phyloP scores from a whole-genome alignment of 495 filamentous ascomycete species.

The Trichoderma orchidacearum region DNA sequence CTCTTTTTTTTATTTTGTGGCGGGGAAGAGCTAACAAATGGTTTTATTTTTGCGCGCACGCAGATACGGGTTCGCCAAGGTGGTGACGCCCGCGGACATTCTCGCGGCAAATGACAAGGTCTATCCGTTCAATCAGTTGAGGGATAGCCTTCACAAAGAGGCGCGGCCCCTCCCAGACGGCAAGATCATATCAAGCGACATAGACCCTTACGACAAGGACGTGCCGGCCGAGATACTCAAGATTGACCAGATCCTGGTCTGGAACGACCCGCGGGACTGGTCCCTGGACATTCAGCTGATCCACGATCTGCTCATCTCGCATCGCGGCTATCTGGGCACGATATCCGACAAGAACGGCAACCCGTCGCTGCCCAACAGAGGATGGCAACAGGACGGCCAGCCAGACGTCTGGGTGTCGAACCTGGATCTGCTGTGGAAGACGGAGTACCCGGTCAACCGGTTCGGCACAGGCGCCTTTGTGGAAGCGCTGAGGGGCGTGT shows the following conservation, averaged over 20 bases:
- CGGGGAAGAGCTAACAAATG: background rate
- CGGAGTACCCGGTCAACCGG: constrained; percentile 68
- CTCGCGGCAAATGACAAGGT: constrained; percentile 55
- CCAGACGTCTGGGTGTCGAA: constrained; percentile 74
- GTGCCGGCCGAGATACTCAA: constrained; percentile 39
- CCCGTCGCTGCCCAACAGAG: constrained; percentile 48
- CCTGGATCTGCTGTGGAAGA: constrained; percentile 80
- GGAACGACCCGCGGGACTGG: constrained; percentile 90
- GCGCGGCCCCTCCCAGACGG: constrained; percentile 44
- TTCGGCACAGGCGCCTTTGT: constrained; percentile 90
- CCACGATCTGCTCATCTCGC: constrained; percentile 65
- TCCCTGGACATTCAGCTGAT: constrained; percentile 75
- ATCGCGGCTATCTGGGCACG: constrained; percentile 62
- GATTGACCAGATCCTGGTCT: constrained; percentile 78
- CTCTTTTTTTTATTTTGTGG: too few species aligned
- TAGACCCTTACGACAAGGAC: constrained; percentile 10
- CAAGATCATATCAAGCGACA: background rate
- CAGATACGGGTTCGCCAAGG: constrained; percentile 69
- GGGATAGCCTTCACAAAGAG: constrained; percentile 46
- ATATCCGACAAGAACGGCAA: constrained; percentile 51
- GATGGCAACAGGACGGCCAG: constrained; percentile 67
- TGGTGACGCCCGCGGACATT: constrained; percentile 78
- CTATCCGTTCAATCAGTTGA: constrained; percentile 65
- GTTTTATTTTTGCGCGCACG: background rate
- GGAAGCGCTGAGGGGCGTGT: constrained; percentile 64